Evolutionary conservation across 148 eudicot species (phyloP).

Genomic region (Cornus florida): DNA sequence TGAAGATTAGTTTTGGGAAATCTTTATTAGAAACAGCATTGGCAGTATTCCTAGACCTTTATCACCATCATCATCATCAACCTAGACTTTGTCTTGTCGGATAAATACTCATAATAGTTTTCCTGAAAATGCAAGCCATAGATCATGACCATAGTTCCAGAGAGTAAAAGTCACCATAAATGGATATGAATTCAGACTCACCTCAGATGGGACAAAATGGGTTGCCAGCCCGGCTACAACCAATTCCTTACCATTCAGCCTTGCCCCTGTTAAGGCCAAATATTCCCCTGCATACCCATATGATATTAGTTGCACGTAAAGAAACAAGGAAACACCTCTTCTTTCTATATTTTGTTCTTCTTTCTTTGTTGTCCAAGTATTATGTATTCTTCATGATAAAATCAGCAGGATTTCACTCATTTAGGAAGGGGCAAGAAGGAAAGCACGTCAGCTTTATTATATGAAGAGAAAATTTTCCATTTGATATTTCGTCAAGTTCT

Average conservation of each 20-base stretch:
- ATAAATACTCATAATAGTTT: neutral
- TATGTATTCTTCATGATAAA: neutral
- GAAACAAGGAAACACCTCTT: constrained; percentile 6
- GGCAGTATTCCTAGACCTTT: neutral
- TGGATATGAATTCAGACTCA: constrained; percentile 21
- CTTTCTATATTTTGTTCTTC: neutral
- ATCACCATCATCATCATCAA: neutral
- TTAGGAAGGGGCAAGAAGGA: neutral
- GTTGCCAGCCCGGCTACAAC: constrained; percentile 86
- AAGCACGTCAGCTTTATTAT: neutral
- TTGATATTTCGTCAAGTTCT: neutral
- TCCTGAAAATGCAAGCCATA: neutral
- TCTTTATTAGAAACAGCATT: neutral
- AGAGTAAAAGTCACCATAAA: neutral
- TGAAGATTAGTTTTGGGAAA: neutral
- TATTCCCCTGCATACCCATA: constrained; percentile 65
- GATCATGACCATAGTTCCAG: neutral
- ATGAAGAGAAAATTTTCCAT: constrained; percentile 5
- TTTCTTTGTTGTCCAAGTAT: neutral
- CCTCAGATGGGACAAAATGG: constrained; percentile 94
- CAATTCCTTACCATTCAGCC: constrained; percentile 80
- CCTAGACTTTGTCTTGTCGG: neutral
- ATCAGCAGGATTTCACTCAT: neutral
- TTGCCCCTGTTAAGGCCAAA: constrained; percentile 86
- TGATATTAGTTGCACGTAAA: constrained; percentile 9